These are phyloP conservation scores for Ganoderma leucocontextum DNA, from an alignment of 1,284 basidiomycete genomes.

Conservation along the genomic window DNA sequence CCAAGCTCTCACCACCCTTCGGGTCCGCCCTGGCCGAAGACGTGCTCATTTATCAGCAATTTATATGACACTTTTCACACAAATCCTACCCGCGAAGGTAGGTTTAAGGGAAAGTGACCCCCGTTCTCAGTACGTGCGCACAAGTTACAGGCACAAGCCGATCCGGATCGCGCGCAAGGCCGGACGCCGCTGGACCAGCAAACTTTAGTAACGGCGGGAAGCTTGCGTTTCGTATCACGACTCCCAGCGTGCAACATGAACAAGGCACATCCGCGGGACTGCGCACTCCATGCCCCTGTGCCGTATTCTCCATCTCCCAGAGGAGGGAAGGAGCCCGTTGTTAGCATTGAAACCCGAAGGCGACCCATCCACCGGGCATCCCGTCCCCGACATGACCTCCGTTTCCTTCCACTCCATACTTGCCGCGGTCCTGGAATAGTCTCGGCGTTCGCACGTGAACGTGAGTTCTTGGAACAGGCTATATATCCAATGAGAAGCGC, in stretches of 20 bases:
- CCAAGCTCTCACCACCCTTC: not conserved
- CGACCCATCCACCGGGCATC: not conserved
- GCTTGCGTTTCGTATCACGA: not conserved
- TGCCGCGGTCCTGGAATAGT: not conserved
- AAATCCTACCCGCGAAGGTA: not conserved
- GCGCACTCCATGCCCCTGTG: not conserved
- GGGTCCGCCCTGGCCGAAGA: not conserved
- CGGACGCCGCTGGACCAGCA: not conserved
- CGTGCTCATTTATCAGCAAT: not conserved
- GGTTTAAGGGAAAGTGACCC: not conserved
- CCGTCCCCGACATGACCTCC: not conserved
- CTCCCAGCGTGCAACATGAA: not conserved
- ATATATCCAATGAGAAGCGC: not conserved
- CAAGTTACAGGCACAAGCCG: not conserved
- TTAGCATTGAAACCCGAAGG: not conserved
- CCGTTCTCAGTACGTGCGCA: not conserved
- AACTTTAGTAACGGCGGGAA: not conserved
- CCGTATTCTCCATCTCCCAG: not conserved
- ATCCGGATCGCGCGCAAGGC: not conserved
- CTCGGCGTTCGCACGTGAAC: not conserved
- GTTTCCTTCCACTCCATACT: not conserved
- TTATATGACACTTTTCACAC: not conserved
- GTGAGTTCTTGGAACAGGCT: not conserved
- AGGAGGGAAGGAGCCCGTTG: not conserved
- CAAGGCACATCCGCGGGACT: conserved; percentile 1